Evolutionary conservation across 2,329 filamentous ascomycete genomes (phyloP).

Genomic region (Paecilomyces sp.): DNA sequence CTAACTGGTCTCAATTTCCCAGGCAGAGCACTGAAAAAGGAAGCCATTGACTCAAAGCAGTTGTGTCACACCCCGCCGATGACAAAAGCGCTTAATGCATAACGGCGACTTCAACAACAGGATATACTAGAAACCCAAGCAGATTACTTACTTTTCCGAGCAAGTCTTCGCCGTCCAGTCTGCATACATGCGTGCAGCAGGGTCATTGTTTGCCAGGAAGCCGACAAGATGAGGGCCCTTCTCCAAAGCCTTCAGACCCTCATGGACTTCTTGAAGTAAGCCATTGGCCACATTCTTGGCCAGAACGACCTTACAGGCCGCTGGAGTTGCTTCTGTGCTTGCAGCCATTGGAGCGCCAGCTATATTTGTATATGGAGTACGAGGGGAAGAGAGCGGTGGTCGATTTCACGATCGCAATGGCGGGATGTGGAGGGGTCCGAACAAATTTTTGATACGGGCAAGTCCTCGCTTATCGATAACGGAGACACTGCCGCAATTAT

Average conservation of each 20-base stretch:
- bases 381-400: conserved; percentile 1
- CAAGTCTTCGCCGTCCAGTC: conserved; percentile 97
- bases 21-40: not conserved
- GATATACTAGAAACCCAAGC: not conserved
- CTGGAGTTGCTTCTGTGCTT: conserved; percentile 17
- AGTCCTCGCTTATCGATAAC: conserved; percentile 34
- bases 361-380: conserved; percentile 2
- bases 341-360: conserved; percentile 21
- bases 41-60: not conserved
- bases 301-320: conserved; percentile 83
- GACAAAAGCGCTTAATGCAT: not conserved
- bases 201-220: conserved; percentile 87
- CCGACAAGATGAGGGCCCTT: conserved; percentile 75
- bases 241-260: conserved; percentile 65
- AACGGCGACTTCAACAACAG: not conserved
- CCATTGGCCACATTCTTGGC: conserved; percentile 80
- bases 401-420: not conserved
- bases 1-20: not conserved
- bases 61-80: not conserved
- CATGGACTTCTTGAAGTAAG: conserved; percentile 69
- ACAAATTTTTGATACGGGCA: conserved; percentile 20
- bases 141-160: conserved; percentile 77
- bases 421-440: conserved; percentile 9
- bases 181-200: conserved; percentile 85
- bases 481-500: conserved; percentile 2